A percentile compares a stretch with the other conserved stretches of the same genome.
Conservation (phyloP, 176 grass and related monocot species). For the Aegilops tauschii region DNA sequence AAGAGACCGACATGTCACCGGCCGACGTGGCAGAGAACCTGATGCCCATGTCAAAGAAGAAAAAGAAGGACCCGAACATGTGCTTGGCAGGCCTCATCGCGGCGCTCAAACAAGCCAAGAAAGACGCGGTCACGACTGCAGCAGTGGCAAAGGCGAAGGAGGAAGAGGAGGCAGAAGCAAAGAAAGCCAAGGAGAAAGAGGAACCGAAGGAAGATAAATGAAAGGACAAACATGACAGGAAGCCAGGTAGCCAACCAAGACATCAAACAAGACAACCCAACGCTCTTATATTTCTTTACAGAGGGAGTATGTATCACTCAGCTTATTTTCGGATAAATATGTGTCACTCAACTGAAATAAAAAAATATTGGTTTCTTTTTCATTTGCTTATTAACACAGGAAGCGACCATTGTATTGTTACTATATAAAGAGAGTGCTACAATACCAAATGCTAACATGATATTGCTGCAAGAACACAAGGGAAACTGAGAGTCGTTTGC, state of each 20-base stretch:
- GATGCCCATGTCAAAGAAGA: constrained; percentile 51
- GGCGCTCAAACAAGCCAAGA: constrained; percentile 26
- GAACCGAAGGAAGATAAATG: not conserved
- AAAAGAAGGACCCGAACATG: not conserved
- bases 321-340: too few relatives aligned
- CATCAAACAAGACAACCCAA: too few relatives aligned
- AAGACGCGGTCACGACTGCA: accelerated
- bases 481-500: too few relatives aligned
- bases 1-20: constrained; percentile 54
- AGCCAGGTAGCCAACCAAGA: not conserved
- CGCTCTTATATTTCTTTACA: too few relatives aligned
- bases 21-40: constrained; percentile 69
- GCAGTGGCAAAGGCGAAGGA: not conserved
- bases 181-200: not conserved
- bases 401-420: not conserved
- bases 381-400: not conserved
- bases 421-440: not conserved
- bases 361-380: not conserved
- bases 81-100: constrained; percentile 39
- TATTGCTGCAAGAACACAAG: too few relatives aligned
- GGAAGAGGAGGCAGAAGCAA: not conserved
- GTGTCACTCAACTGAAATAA: not conserved
- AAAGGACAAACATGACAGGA: too few relatives aligned
- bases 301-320: too few relatives aligned
- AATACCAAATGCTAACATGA: not conserved